phyloP scores from a whole-genome alignment of 441 rosid species.

The Euphorbia celastroides region DNA sequence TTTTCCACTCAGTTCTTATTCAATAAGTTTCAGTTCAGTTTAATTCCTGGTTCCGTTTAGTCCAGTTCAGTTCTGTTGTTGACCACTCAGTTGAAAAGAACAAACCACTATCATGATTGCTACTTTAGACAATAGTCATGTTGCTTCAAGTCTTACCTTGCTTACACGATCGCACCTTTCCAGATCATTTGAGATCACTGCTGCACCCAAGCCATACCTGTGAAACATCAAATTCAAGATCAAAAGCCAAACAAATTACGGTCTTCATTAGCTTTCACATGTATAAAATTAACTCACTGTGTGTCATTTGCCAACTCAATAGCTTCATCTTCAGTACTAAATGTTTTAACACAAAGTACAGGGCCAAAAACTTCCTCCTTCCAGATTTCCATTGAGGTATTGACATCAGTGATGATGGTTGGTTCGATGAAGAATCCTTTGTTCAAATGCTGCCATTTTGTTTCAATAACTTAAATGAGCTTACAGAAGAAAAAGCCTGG shows the following conservation, averaged over 20 bases:
- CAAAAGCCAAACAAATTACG: too few relatives aligned
- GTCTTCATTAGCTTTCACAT: constrained; percentile 3
- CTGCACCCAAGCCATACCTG: constrained; percentile 84
- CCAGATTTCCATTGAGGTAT: constrained; percentile 93
- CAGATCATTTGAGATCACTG: constrained; percentile 79
- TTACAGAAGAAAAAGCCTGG: constrained; percentile 6
- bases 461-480: constrained; percentile 15
- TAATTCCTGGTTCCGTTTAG: too few relatives aligned
- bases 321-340: constrained; percentile 88
- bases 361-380: constrained; percentile 99
- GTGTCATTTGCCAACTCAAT: constrained; percentile 88
- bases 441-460: constrained; percentile 59
- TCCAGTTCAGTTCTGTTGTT: too few relatives aligned
- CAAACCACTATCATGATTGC: too few relatives aligned
- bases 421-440: constrained; percentile 86
- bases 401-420: constrained; percentile 65
- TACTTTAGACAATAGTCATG: background rate
- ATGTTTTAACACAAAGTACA: constrained; percentile 82
- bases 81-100: too few relatives aligned
- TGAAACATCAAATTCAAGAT: constrained; percentile 17
- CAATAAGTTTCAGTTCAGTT: too few relatives aligned
- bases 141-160: constrained; percentile 45
- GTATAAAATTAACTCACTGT: constrained; percentile 59
- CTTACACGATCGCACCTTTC: constrained; percentile 92
- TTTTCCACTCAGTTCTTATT: too few relatives aligned